Base-by-base conservation (phyloP, 352 stramenopile species). In the Globisporangium cederbergense region DNA sequence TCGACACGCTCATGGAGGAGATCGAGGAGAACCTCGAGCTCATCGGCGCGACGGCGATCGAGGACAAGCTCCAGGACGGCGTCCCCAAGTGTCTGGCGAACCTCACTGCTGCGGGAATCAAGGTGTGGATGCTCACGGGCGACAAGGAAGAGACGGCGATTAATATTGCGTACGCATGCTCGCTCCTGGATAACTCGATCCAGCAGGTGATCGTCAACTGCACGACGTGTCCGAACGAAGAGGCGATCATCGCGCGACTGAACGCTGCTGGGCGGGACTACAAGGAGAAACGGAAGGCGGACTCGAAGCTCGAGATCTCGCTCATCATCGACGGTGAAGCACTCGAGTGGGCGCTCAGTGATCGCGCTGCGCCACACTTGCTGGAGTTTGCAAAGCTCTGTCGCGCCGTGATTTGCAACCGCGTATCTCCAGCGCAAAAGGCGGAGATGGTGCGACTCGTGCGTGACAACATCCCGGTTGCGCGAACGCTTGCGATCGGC, bases 1-100 rank as follows among this genome's bases (percentile, higher is more conserved):
- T 91, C 32, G 80, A 91, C 58, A 77, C 85, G 22, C 59, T 93
- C 4, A 91, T 91, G 79, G 82, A 92, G 62, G 76, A 94, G 62
- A 89, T 97, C 8, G 89, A 97, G 64, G 71, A 73, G 42, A 74
- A 88, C 32, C 62, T 97, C 13, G 79, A 90, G 57, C 68, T 98
- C 13, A 80, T 98, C 49, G 92, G 92, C 11, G 87, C 86, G 0
- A 97, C 92, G 4, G 92, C 89, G 13, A 98, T 98, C 54, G 92
- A 98, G 68, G 92, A 98, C 75, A 95, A 95, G 49, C 75, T 98
- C 0, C 92, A 98, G 64, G 88, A 96, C 30, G 86, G 89, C 4
- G 95, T 98, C 0, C 85, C 91, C 1, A 77, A 95, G 47, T 91
- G 82, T 43, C 76, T 98, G 8, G 77, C 85, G 9, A 79, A 82